Conservation (phyloP, 2,329 filamentous ascomycete genomes). For the Atkinsonella texensis region DNA sequence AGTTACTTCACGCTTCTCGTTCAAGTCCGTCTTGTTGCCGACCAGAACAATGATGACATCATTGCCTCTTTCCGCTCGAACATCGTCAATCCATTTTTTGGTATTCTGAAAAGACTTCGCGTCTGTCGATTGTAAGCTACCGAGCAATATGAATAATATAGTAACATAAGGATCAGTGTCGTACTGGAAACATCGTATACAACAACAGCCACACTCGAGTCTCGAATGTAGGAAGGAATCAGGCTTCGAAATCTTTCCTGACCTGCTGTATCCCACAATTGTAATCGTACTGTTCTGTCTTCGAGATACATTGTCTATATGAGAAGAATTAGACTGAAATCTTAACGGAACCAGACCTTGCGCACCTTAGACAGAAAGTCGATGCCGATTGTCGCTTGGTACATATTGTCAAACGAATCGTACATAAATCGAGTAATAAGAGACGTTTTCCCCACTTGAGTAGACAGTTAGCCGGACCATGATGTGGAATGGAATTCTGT, state of each 20-base stretch:
- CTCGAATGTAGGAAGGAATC: conserved; percentile 97
- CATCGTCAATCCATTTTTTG: conserved; percentile 98
- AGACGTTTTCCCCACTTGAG: conserved; percentile 89
- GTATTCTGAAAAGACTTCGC: conserved; percentile 98
- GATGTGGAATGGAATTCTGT: neutral
- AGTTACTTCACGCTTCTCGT: conserved; percentile 96
- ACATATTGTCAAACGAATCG: conserved; percentile 99
- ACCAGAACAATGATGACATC: conserved; percentile 98
- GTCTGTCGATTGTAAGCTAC: conserved; percentile 33
- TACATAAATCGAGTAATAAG: conserved; percentile 99
- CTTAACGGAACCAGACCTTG: neutral
- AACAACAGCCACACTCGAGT: conserved; percentile 94
- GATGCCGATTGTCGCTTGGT: conserved; percentile 98
- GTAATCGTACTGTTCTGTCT: conserved; percentile 91
- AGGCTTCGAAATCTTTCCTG: conserved; percentile 95
- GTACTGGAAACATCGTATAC: conserved; percentile 95
- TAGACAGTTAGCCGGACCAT: conserved; percentile 13
- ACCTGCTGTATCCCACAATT: conserved; percentile 96
- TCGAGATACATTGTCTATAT: conserved; percentile 91
- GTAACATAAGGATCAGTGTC: conserved; percentile 6
- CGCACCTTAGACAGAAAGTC: conserved; percentile 94
- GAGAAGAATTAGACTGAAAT: conserved; percentile 2
- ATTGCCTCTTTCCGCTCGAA: conserved; percentile 89
- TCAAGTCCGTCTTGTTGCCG: conserved; percentile 97
- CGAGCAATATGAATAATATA: conserved; percentile 5